These are phyloP conservation scores for Fusarium metavorans DNA, from an alignment of 2,329 filamentous ascomycete genomes.

Conservation along the genomic window DNA sequence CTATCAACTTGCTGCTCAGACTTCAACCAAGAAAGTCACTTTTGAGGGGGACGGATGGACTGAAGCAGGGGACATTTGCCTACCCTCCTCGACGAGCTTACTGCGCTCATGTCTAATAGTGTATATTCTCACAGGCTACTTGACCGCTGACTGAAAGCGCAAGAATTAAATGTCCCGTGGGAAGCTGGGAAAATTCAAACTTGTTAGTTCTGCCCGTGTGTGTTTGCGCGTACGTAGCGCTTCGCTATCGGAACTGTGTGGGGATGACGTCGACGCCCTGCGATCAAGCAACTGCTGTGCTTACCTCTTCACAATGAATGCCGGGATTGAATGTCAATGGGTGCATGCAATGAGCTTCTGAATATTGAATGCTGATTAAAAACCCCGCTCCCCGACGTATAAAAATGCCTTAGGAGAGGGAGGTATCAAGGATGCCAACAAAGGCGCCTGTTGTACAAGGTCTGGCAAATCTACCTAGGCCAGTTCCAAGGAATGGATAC, in stretches of 20 bases:
- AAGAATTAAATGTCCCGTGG: constrained; percentile 6
- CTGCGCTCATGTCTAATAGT: not conserved
- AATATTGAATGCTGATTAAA: not conserved
- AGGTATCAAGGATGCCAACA: not conserved
- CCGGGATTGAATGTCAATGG: not conserved
- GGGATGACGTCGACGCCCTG: not conserved
- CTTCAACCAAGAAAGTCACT: not conserved
- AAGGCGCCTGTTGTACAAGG: not conserved
- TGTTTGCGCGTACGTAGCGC: constrained; percentile 4
- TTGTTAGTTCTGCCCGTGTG: constrained; percentile 1
- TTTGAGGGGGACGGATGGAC: not conserved
- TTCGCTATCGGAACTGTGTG: constrained; percentile 21
- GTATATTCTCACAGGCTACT: not conserved
- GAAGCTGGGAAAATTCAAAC: constrained; percentile 42
- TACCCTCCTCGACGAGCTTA: not conserved
- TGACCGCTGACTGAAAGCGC: not conserved
- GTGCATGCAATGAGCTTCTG: not conserved
- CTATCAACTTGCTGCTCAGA: not conserved
- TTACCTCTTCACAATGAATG: not conserved
- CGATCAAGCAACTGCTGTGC: not conserved
- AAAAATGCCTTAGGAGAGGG: not conserved
- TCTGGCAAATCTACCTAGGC: not conserved
- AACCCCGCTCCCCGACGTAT: not conserved
- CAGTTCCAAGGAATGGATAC: not conserved
- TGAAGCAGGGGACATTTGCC: not conserved